Evolutionary conservation across 176 grass and related monocot species (phyloP).

Genomic region (Ananas comosus): DNA sequence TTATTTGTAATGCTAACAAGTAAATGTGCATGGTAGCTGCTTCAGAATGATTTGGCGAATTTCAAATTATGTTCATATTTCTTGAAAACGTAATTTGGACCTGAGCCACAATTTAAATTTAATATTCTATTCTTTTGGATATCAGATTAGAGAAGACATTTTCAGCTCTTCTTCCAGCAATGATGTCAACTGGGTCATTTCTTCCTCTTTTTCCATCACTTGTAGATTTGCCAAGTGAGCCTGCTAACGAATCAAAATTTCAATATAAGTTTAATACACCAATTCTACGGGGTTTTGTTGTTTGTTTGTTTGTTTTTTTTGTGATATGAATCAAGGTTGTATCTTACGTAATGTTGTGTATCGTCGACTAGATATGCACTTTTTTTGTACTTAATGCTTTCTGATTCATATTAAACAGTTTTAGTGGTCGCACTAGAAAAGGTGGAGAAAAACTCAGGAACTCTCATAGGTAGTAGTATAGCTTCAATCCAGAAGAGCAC

Average conservation of each 20-base stretch:
- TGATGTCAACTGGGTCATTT: conserved; percentile 94
- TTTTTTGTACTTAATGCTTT: conserved; percentile 1
- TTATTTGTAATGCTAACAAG: no score
- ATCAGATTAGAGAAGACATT: conserved; percentile 75
- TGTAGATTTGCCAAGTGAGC: conserved; percentile 78
- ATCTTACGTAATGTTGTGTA: neutral
- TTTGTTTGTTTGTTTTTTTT: neutral
- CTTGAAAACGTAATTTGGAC: neutral
- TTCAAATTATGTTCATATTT: conserved; percentile 1
- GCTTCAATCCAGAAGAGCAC: conserved; percentile 98
- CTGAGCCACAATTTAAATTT: neutral
- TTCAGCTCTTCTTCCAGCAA: conserved; percentile 66
- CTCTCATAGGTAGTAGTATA: conserved; percentile 87
- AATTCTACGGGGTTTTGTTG: neutral
- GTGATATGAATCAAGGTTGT: no score
- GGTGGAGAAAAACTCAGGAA: conserved; percentile 84
- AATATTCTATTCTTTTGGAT: neutral
- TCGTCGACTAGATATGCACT: neutral
- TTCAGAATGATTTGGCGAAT: neutral
- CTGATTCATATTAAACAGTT: conserved; percentile 45
- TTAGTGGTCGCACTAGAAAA: conserved; percentile 89
- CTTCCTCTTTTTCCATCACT: conserved; percentile 88
- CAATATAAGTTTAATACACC: neutral
- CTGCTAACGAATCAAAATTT: neutral
- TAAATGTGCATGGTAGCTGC: no score